These are phyloP conservation scores for Mrakia hoshinonis DNA, from an alignment of 768 basidiomycete genomes.

Conservation along the genomic window DNA sequence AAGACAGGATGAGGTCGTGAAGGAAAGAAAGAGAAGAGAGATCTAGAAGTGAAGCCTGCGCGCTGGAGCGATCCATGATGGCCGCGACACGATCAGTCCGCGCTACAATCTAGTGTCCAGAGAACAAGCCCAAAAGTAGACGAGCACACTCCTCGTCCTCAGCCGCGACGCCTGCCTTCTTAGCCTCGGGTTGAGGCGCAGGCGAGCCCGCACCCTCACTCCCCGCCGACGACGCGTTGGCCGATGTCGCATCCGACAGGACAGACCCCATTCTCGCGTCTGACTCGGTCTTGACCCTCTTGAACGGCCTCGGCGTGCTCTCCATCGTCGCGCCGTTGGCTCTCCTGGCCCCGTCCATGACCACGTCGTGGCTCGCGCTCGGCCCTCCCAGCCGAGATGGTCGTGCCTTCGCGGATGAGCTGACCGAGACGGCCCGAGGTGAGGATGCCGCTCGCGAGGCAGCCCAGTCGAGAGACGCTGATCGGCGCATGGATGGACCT, in stretches of 20 bases:
- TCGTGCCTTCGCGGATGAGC: background rate
- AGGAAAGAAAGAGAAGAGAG: background rate
- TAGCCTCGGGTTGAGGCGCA: background rate
- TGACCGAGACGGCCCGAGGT: background rate
- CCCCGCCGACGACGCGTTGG: too few species aligned
- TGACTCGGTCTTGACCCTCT: background rate
- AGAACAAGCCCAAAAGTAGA: background rate
- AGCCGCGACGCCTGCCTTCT: too few species aligned
- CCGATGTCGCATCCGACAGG: too few species aligned
- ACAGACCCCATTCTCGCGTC: too few species aligned
- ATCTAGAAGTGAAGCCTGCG: background rate
- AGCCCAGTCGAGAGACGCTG: slow-evolving; percentile 15
- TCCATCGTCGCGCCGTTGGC: background rate
- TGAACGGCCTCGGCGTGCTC: background rate
- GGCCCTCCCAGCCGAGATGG: background rate
- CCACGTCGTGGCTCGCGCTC: background rate
- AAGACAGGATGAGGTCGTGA: background rate
- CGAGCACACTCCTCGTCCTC: slow-evolving; percentile 4
- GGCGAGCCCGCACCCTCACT: background rate
- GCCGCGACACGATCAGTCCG: background rate
- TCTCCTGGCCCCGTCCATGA: background rate
- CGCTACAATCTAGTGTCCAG: background rate
- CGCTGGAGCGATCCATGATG: background rate
- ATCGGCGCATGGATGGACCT: background rate
- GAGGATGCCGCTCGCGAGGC: slow-evolving; percentile 8